Percentiles rank a stretch among this genome's conserved stretches.
Evolutionary conservation across 768 basidiomycete genomes (phyloP).

Genomic region (Erythrobasidium yunnanense): DNA sequence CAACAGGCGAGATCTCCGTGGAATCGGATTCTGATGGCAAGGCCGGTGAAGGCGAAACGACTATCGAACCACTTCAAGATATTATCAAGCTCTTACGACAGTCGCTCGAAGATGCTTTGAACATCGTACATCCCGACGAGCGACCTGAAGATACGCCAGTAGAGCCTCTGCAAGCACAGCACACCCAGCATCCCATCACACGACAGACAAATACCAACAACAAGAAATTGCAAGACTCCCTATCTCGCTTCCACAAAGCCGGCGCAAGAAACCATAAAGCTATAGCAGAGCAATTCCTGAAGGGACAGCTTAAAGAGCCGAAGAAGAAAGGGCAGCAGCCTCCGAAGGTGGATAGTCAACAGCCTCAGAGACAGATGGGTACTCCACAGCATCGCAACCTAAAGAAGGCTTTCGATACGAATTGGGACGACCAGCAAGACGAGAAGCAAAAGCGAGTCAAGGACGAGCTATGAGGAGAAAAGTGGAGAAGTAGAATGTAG

Average conservation of each 20-base stretch:
- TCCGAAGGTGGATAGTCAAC: background rate
- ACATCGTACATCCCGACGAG: background rate
- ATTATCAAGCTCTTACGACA: background rate
- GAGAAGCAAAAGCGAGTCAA: no score
- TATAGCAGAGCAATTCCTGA: slow-evolving; percentile 1
- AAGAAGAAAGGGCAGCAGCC: background rate
- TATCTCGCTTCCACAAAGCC: background rate
- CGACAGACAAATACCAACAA: background rate
- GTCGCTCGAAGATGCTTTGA: background rate
- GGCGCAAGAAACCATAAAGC: slow-evolving; percentile 13
- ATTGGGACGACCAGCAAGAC: background rate
- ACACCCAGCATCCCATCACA: background rate
- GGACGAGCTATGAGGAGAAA: no score
- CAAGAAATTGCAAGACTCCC: background rate
- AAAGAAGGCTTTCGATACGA: slow-evolving; percentile 13
- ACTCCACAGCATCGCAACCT: slow-evolving; percentile 2
- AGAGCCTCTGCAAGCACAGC: background rate
- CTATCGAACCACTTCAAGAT: background rate
- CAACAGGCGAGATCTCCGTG: background rate
- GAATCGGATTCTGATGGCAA: background rate
- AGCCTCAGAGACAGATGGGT: background rate
- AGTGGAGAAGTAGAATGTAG: no score
- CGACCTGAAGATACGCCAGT: background rate
- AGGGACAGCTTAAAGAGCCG: background rate
- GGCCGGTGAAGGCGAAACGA: background rate